phyloP scores from a whole-genome alignment of 495 filamentous ascomycete genomes.

The Chaetomium fimeti region DNA sequence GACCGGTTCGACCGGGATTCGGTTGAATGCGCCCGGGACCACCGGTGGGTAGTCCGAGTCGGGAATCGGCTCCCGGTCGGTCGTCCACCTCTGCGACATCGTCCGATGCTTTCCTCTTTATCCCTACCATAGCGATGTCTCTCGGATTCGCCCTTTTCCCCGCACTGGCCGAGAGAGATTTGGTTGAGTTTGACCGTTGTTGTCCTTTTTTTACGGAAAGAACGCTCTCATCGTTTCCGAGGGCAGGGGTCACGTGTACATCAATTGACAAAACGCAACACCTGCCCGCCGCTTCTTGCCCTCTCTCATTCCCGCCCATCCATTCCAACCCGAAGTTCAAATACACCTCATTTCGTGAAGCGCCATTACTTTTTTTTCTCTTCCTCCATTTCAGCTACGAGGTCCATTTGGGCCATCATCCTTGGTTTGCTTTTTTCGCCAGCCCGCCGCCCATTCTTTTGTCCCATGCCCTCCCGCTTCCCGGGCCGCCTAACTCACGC shows the following conservation, averaged over 20 bases:
- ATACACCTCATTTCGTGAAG: no score
- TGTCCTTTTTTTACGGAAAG: no score
- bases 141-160: not conserved
- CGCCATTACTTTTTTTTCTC: not conserved
- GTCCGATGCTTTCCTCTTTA: constrained; percentile 30
- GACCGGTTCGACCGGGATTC: constrained; percentile 6
- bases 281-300: no score
- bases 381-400: not conserved
- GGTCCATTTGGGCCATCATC: no score
- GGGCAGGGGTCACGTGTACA: not conserved
- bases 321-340: no score
- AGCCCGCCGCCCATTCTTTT: no score
- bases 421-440: no score
- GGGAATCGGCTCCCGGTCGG: not conserved
- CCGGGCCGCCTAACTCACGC: not conserved
- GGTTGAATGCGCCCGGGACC: not conserved
- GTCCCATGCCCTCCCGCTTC: not conserved
- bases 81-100: constrained; percentile 3
- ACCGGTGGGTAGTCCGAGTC: not conserved
- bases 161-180: not conserved
- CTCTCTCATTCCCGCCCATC: no score
- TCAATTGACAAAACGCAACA: no score
- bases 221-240: no score
- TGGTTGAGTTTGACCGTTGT: not conserved
- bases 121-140: constrained; percentile 20